phyloP scores from a whole-genome alignment of 768 basidiomycete species.

The Goffeauzyma gilvescens region DNA sequence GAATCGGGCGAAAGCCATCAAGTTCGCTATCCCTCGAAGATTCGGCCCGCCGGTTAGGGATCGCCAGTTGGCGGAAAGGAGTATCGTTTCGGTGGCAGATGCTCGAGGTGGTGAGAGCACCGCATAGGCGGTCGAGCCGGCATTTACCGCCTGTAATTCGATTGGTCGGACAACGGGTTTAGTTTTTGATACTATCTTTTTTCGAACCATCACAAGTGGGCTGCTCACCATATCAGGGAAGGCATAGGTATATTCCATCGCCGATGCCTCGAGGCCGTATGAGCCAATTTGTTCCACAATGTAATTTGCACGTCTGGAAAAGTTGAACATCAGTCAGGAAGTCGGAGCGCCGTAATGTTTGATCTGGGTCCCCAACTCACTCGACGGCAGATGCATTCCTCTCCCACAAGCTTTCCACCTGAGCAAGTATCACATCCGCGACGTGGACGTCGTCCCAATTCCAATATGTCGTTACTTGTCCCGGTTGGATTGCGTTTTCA shows the following conservation, averaged over 20 bases:
- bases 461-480: slow-evolving; percentile 80
- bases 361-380: slow-evolving; percentile 39
- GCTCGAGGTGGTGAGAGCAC: slow-evolving; percentile 63
- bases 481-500: slow-evolving; percentile 88
- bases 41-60: slow-evolving; percentile 45
- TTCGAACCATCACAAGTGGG: slow-evolving; percentile 34
- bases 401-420: slow-evolving; percentile 46
- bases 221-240: slow-evolving; percentile 18
- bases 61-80: slow-evolving; percentile 78
- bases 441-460: slow-evolving; percentile 73
- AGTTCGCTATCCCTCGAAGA: slow-evolving; percentile 64
- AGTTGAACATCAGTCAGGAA: not conserved
- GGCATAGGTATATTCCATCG: not conserved
- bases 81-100: slow-evolving; percentile 82
- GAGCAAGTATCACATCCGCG: slow-evolving; percentile 61
- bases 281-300: not conserved
- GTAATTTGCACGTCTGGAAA: not conserved
- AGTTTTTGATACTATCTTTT: slow-evolving; percentile 39
- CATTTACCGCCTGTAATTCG: too few species aligned
- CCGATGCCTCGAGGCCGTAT: not conserved
- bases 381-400: slow-evolving; percentile 48
- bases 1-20: slow-evolving; percentile 66
- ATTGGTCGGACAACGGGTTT: too few species aligned
- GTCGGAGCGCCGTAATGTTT: not conserved
- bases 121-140: slow-evolving; percentile 69